These are phyloP conservation scores for Bruguiera parviflora DNA, from an alignment of 345 rosid genomes.

Conservation along the genomic window DNA sequence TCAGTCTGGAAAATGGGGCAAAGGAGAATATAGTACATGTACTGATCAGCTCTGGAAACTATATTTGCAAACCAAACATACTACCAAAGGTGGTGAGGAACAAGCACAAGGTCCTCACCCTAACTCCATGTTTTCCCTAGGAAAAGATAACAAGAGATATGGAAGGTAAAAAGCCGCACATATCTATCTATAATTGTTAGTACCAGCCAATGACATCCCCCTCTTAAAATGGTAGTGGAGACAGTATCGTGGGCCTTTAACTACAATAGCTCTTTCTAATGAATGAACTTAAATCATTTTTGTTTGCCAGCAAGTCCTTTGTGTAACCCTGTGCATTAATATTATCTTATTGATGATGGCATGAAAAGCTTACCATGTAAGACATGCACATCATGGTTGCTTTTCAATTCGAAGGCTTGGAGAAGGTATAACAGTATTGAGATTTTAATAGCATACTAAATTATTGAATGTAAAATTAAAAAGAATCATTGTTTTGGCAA, in stretches of 20 bases:
- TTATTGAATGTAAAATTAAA: no score
- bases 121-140: background rate
- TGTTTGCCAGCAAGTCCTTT: background rate
- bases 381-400: background rate
- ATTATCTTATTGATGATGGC: background rate
- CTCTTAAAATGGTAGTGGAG: background rate
- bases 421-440: no score
- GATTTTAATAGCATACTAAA: no score
- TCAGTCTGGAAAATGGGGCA: background rate
- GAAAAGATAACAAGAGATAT: background rate
- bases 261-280: no score
- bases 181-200: background rate
- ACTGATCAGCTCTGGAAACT: slow-evolving; percentile 1
- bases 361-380: background rate
- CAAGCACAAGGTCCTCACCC: no score
- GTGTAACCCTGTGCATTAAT: background rate
- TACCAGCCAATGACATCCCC: background rate
- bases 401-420: background rate
- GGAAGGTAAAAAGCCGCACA: background rate
- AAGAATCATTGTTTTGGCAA: no score
- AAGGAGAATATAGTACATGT: background rate
- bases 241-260: background rate
- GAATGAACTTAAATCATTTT: no score
- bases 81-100: background rate
- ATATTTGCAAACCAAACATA: background rate